Evolutionary conservation across 345 rosid species (phyloP), one percentile per base, ranked within the genome.

Genomic region (Cardamine chenopodiifolia): DNA sequence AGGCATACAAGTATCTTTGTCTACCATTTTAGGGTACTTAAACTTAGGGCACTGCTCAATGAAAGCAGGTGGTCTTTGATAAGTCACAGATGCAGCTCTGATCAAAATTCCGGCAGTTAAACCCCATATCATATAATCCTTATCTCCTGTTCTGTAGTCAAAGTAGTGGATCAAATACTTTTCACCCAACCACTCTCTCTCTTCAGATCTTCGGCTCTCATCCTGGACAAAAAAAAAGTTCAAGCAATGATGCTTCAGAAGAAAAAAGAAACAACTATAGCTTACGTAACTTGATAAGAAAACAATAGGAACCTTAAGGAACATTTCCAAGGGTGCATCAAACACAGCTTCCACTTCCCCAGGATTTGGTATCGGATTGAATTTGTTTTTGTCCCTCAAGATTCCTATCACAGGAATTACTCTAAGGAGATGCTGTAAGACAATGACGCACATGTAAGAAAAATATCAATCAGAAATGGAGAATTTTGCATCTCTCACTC

Each of bases 291-390:
- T 37, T 70, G 54, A 57, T 37, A n/a, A 71, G 48, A 69, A 37
- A 69, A 66, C n/a, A 44, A 62, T 25, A 32, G 7, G 10, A 83
- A 91, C 97, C 97, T 86, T 88, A 26, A 92, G 82, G 71, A 92
- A 92, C 93, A 92, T 89, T 82, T 88, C 96, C 82, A 92, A 79
- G n/a, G 96, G 97, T 74, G 84, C 96, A 84, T 93, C 96, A 53
- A 93, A 91, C 37, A 91, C 87, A 71, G 82, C 89, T 65, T 91
- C 98, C 17, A 91, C 97, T 86, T 94, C 98, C 19, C 79, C 88
- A 40, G 91, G 89, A 81, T 87, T 91, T 74, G 92, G 96, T 29
- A 47, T 48, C 3, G 97, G 90, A 64, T 70, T 79, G 81, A 90
- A 95, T 53, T 86, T 78, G 26, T 74, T 81, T 72, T 53, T 79